These are phyloP conservation scores for Heterobasidion parviporum DNA, from an alignment of 1,284 basidiomycete genomes.

Conservation along the genomic window DNA sequence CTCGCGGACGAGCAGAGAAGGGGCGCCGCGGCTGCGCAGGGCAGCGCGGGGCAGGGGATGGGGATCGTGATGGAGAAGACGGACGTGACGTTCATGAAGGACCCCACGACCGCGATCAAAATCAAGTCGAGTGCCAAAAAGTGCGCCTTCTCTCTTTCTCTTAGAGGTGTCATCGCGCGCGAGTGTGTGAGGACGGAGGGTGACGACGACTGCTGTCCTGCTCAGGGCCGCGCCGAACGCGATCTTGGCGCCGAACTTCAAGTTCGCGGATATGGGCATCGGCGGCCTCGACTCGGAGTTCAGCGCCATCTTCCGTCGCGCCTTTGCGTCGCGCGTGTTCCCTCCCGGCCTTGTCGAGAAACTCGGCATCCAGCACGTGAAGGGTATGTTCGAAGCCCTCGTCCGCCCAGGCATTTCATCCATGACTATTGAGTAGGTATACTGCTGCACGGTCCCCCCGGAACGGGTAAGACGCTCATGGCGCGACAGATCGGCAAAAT, in stretches of 20 bases:
- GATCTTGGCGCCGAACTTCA: constrained; percentile 97
- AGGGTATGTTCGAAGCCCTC: constrained; percentile 46
- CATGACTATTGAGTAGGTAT: constrained; percentile 50
- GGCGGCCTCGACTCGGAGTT: constrained; percentile 97
- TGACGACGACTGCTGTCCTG: background rate
- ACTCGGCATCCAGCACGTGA: constrained; percentile 97
- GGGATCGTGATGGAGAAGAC: constrained; percentile 90
- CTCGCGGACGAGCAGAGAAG: constrained; percentile 52
- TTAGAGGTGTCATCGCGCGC: background rate
- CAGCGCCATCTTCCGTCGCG: constrained; percentile 94
- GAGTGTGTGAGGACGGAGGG: no score
- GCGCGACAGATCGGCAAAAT: constrained; percentile 99
- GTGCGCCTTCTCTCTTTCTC: constrained; percentile 29
- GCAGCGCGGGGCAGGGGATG: constrained; percentile 23
- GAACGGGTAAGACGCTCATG: constrained; percentile 98
- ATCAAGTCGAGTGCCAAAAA: constrained; percentile 90
- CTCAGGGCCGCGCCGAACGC: constrained; percentile 84
- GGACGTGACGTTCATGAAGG: constrained; percentile 85
- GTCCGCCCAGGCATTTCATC: background rate
- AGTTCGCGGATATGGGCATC: constrained; percentile 99
- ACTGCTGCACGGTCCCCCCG: constrained; percentile 92
- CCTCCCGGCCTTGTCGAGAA: constrained; percentile 96
- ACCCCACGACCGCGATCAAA: constrained; percentile 75
- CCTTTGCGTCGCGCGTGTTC: constrained; percentile 97
- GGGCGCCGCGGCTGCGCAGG: constrained; percentile 20